These are phyloP conservation scores for Pleurotus giganteus DNA, from an alignment of 768 basidiomycete genomes.

Conservation along the genomic window DNA sequence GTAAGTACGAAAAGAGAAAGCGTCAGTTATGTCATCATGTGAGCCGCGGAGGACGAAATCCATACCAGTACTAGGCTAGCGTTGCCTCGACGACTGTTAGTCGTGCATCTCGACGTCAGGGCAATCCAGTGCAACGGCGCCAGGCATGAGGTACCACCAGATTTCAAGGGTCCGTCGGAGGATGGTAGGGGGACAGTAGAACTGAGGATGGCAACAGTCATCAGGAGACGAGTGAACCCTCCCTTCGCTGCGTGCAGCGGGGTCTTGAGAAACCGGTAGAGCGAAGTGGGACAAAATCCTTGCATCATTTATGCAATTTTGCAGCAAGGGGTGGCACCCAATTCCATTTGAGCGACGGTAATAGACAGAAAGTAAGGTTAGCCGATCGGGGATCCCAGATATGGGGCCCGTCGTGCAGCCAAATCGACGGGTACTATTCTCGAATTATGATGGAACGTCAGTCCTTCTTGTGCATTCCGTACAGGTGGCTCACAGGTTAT, in stretches of 20 bases:
- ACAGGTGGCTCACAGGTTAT: conserved; percentile 38
- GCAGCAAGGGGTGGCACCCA: conserved; percentile 24
- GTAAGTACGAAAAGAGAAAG: not conserved
- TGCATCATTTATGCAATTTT: conserved; percentile 44
- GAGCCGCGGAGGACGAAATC: not conserved
- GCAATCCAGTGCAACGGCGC: not conserved
- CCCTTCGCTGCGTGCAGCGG: not conserved
- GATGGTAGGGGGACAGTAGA: conserved; percentile 1
- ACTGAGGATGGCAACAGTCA: conserved; percentile 7
- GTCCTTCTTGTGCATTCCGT: conserved; percentile 30
- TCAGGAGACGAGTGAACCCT: conserved; percentile 1
- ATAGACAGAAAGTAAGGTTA: conserved; percentile 37
- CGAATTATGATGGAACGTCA: conserved; percentile 24
- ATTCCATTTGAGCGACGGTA: conserved; percentile 24
- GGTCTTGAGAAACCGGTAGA: not conserved
- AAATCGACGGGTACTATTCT: conserved; percentile 38
- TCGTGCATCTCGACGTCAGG: not conserved
- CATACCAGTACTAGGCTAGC: not conserved
- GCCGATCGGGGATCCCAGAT: conserved; percentile 42
- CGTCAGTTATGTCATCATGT: not conserved
- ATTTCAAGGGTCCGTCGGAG: not conserved
- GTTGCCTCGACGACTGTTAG: conserved; percentile 5
- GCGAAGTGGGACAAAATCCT: not conserved
- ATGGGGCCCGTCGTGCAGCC: conserved; percentile 41
- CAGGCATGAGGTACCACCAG: not conserved